Base-by-base conservation (phyloP, 2,329 filamentous ascomycete genomes). In the Microdochium paspali region DNA sequence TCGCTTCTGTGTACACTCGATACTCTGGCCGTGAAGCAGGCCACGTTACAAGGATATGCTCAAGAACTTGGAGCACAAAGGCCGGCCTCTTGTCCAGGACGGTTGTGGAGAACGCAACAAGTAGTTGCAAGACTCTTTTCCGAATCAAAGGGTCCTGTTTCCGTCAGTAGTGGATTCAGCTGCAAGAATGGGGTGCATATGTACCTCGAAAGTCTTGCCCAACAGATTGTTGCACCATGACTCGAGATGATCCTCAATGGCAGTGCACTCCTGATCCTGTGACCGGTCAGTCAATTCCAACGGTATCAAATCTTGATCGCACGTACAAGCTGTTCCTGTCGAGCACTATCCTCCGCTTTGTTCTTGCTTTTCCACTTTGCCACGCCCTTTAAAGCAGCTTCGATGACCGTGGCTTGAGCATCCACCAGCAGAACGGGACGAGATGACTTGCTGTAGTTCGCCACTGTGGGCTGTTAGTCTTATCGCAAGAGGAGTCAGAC, bases 21-120 rank as follows among this genome's bases (percentile, higher is more conserved):
- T 85, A 79, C 42, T 85, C 79, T 2, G 85, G 82, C 47, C 87
- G 78, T 40, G 87, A 80, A 3, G 78, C 72, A n/a, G 88, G 81
- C 67, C 85, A 85, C 28, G 87, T 90, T 59, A 91, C 82, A 31
- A 98, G 75, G 52, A 96, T 90, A 63, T 96, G 87, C 61, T 96
- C 89, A 3, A 97, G 76, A 21, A 95, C 87, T 60, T 87, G 90
- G 20, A 96, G 74, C 65, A 95, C 93, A 63, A 96, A 91, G 30
- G 74, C 76, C 5, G 85, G 78, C 47, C 88, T 86, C 55, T 83
- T 84, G 59, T 89, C 82, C 6, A 95, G 72, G 2, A 86, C 87
- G 25, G 82, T 85, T 1, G 87, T 90, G 1, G 89, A 91, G 60
- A 95, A 87, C 32, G 87, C 87, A 39, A 94, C 89, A 43, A 89